Base-by-base conservation (phyloP, 2,329 filamentous ascomycete species). In the Phialophora macrospora region DNA sequence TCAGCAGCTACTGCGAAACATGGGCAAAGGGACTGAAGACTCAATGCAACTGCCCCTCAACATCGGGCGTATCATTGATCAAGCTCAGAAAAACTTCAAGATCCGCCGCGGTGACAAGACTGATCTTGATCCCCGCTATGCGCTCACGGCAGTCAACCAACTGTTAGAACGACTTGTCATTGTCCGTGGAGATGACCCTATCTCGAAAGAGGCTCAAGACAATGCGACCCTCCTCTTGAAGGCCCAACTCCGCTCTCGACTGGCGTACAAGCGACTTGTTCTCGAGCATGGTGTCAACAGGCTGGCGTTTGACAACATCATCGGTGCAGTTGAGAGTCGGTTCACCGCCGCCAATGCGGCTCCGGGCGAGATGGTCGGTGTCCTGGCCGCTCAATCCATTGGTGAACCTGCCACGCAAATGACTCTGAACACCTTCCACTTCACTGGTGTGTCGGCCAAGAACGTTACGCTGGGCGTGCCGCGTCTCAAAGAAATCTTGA, bases 361-460 rank as follows among this genome's bases (percentile, higher is more conserved):
- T 73, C 94, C 95, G 55, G 95, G 96, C 76, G 96, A 99, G 77
- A 99, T 99, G 95, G 95, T 99, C 63, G 95, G 95, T 81, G 95
- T 99, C 24, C 82, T 99, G 74, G 95, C 95, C 69, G 95, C 96
- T 6, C 95, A 99, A 81, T 99, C 95, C 34, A 99, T 99, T 76
- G 95, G 95, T 82, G 95, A 99, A 79, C 95, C 95, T 48, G 96
- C 95, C 24, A 99, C 95, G 0, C 95, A 99, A 83, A 99, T 99
- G 95, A 99, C 95, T 1, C 82, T 99, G 67, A 99, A 99, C 82
- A 99, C 95, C 26, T 99, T 99, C 90, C 95, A 99, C 84, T 99
- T 99, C 79, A 93, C 95, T 79, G 95, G 95, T 97, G 93, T 99
- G 67, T 97, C 96, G 44, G 97, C 94, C 26, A 99, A 99, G 89